phyloP scores from a whole-genome alignment of 768 basidiomycete genomes.

The Porpolomopsis calyptriformis region DNA sequence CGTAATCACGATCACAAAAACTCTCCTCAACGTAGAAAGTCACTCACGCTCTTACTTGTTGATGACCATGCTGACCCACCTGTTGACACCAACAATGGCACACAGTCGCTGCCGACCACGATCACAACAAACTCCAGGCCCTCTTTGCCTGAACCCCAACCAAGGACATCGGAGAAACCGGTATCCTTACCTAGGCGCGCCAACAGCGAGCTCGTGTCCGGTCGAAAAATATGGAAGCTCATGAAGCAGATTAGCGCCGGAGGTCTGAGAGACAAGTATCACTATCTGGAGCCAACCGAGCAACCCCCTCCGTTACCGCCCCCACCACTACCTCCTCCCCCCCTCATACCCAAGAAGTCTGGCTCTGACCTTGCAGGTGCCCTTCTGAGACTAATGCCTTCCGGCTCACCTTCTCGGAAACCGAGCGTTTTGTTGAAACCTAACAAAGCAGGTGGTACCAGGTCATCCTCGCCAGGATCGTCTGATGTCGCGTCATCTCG shows the following conservation, averaged over 20 bases:
- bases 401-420: constrained; percentile 10
- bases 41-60: background rate
- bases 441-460: constrained; percentile 24
- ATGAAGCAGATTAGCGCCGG: constrained; percentile 63
- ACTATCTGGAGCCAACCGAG: constrained; percentile 4
- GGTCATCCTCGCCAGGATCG: constrained; percentile 52
- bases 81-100: too few species aligned
- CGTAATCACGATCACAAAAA: background rate
- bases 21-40: background rate
- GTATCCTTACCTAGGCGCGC: background rate
- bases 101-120: too few species aligned
- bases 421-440: constrained; percentile 7
- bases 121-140: too few species aligned
- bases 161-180: too few species aligned
- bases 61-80: background rate
- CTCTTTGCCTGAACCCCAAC: too few species aligned
- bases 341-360: too few species aligned
- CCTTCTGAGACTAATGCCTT: too few species aligned
- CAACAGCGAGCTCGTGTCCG: constrained; percentile 6
- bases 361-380: constrained; percentile 1
- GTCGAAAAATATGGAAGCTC: constrained; percentile 51
- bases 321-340: constrained; percentile 54
- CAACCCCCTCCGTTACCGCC: constrained; percentile 11
- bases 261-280: constrained; percentile 48
- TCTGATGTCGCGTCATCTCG: constrained; percentile 45